These are phyloP conservation scores for Neurospora sp. DNA, from an alignment of 495 filamentous ascomycete genomes.

Conservation along the genomic window DNA sequence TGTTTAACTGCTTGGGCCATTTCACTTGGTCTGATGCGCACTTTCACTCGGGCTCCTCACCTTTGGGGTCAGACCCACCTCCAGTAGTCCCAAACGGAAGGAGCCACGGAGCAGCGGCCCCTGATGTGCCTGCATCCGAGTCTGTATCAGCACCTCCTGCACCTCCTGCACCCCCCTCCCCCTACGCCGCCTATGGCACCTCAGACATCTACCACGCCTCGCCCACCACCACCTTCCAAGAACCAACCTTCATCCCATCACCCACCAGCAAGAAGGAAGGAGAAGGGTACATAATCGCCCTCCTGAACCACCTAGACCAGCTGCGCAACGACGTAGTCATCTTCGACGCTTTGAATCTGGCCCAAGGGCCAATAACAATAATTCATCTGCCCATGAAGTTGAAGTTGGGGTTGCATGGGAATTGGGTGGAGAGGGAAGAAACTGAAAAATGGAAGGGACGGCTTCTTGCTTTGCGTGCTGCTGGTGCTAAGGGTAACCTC, in stretches of 20 bases:
- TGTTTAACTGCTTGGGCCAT: slow-evolving; percentile 39
- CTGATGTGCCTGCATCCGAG: too few relatives aligned
- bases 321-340: slow-evolving; percentile 42
- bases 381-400: slow-evolving; percentile 36
- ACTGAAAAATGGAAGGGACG: slow-evolving; percentile 33
- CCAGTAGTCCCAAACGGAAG: background rate
- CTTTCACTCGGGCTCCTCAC: slow-evolving; percentile 1
- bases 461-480: slow-evolving; percentile 21
- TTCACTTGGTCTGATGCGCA: slow-evolving; percentile 28
- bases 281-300: slow-evolving; percentile 39
- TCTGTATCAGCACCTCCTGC: too few relatives aligned
- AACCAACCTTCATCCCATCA: slow-evolving; percentile 43
- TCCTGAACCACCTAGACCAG: slow-evolving; percentile 44
- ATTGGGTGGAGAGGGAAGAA: slow-evolving; percentile 36
- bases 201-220: slow-evolving; percentile 38
- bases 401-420: slow-evolving; percentile 36
- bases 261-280: too few relatives aligned
- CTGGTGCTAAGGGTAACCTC: background rate
- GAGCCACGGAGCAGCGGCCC: background rate
- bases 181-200: slow-evolving; percentile 2
- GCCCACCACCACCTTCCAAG: slow-evolving; percentile 44
- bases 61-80: too few relatives aligned
- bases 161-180: background rate
- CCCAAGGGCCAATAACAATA: slow-evolving; percentile 33
- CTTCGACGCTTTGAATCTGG: slow-evolving; percentile 36